Conservation (phyloP, 2,329 filamentous ascomycete species). For the Hypoxylon sp. region DNA sequence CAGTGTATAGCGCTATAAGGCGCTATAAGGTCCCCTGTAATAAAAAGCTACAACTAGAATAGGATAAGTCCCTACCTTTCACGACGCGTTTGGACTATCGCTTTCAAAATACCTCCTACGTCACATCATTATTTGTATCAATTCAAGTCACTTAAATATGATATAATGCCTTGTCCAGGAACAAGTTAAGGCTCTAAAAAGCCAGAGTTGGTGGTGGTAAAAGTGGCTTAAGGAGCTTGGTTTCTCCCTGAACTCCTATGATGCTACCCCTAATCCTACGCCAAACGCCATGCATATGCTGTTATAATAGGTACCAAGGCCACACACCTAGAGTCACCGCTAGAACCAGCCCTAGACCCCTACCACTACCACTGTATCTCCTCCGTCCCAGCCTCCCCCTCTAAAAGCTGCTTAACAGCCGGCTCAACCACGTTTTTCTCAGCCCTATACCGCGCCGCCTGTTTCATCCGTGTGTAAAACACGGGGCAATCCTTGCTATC, state of each 20-base stretch:
- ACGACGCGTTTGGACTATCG: no score
- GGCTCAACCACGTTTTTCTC: constrained; percentile 59
- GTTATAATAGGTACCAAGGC: constrained; percentile 10
- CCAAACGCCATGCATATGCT: constrained; percentile 6
- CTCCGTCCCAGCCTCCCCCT: constrained; percentile 46
- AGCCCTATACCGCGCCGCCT: constrained; percentile 64
- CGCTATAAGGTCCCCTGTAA: constrained; percentile 17
- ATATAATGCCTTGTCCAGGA: neutral
- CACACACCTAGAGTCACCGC: neutral
- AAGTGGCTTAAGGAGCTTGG: neutral
- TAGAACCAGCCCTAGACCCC: no score
- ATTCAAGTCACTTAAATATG: neutral
- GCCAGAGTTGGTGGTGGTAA: neutral
- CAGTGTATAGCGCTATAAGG: neutral
- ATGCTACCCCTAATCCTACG: neutral
- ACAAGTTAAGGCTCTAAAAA: neutral
- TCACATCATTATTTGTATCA: neutral
- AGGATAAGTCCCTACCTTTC: neutral
- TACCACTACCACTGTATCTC: constrained; percentile 56
- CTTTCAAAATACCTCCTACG: neutral
- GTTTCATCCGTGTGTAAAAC: constrained; percentile 83
- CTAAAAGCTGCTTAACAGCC: constrained; percentile 55
- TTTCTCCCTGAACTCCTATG: constrained; percentile 1
- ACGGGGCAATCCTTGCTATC: constrained; percentile 94
- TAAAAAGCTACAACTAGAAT: constrained; percentile 15